Evolutionary conservation across 2,329 filamentous ascomycete genomes (phyloP).

Genomic region (Botrytis medusae): DNA sequence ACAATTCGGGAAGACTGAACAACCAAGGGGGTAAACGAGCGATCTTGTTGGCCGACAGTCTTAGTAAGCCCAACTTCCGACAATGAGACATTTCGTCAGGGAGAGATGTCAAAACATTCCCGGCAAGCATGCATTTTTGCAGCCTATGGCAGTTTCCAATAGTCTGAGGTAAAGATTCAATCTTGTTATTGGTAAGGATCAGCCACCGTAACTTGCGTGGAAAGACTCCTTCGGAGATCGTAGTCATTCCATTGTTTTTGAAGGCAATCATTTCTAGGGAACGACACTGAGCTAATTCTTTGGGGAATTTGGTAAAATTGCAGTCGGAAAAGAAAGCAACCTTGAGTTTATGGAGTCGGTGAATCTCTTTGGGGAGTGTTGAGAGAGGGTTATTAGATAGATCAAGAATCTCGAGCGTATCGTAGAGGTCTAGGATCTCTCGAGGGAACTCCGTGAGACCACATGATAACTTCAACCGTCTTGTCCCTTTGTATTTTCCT

Average conservation of each 20-base stretch:
- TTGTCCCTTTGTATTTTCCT: constrained; percentile 34
- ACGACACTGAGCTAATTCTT: constrained; percentile 45
- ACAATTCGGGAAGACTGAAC: constrained; percentile 46
- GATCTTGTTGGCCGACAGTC: constrained; percentile 47
- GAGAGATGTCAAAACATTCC: constrained; percentile 45
- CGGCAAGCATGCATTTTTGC: constrained; percentile 52
- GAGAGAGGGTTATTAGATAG: constrained; percentile 49
- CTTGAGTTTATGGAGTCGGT: constrained; percentile 46
- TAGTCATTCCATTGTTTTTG: constrained; percentile 47
- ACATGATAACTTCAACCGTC: constrained; percentile 35
- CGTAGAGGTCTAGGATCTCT: constrained; percentile 45
- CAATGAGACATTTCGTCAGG: constrained; percentile 48
- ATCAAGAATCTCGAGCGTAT: constrained; percentile 48
- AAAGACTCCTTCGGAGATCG: constrained; percentile 45
- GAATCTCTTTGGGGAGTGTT: constrained; percentile 44
- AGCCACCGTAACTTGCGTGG: constrained; percentile 49
- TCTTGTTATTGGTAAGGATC: constrained; percentile 49
- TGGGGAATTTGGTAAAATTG: constrained; percentile 46
- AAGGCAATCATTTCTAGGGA: constrained; percentile 52
- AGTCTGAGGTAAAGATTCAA: constrained; percentile 43
- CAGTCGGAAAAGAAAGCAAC: constrained; percentile 50
- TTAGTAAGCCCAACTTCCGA: constrained; percentile 46
- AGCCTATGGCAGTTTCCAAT: constrained; percentile 47
- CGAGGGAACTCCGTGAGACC: constrained; percentile 41
- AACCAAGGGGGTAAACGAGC: constrained; percentile 46